Conservation (phyloP, 2,329 filamentous ascomycete species). For the Fusarium sp. region DNA sequence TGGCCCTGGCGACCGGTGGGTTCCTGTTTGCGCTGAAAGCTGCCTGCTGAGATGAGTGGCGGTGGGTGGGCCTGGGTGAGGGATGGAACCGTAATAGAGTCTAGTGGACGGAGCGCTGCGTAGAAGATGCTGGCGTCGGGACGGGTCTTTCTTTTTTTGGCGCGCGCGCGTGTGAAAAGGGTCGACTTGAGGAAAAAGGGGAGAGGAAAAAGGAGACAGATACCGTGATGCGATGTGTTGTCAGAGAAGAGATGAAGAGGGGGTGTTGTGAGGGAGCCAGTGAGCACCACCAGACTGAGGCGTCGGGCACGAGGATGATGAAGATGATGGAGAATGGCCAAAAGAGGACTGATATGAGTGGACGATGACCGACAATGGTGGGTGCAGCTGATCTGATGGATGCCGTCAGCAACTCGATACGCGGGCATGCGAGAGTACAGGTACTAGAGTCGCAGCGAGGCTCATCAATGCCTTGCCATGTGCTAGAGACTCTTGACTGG, state of each 20-base stretch:
- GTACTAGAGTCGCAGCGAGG: not conserved
- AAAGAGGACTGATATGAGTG: conserved; percentile 19
- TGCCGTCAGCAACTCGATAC: conserved; percentile 24
- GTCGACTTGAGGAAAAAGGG: conserved; percentile 3
- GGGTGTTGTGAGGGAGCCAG: conserved; percentile 22
- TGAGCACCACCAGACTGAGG: conserved; percentile 9
- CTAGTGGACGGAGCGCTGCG: conserved; percentile 5
- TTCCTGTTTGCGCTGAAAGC: conserved; percentile 17
- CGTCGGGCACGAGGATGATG: conserved; percentile 15
- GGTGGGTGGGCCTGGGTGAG: conserved; percentile 20
- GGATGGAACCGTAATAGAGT: conserved; percentile 20
- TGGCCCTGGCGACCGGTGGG: conserved; percentile 9
- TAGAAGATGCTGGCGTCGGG: not conserved
- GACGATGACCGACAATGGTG: not conserved
- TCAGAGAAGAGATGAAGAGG: conserved; percentile 16
- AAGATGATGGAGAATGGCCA: conserved; percentile 18
- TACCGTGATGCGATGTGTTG: conserved; percentile 10
- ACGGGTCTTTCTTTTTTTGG: conserved; percentile 15
- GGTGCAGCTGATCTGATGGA: conserved; percentile 31
- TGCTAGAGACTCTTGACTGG: conserved; percentile 1
- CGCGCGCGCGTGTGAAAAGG: conserved; percentile 6
- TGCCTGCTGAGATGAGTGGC: conserved; percentile 26
- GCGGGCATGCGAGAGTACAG: not conserved
- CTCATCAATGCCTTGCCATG: not conserved
- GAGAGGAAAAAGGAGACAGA: conserved; percentile 21